These are phyloP conservation scores for Mrakia blollopis DNA, from an alignment of 768 basidiomycete genomes.

Conservation along the genomic window DNA sequence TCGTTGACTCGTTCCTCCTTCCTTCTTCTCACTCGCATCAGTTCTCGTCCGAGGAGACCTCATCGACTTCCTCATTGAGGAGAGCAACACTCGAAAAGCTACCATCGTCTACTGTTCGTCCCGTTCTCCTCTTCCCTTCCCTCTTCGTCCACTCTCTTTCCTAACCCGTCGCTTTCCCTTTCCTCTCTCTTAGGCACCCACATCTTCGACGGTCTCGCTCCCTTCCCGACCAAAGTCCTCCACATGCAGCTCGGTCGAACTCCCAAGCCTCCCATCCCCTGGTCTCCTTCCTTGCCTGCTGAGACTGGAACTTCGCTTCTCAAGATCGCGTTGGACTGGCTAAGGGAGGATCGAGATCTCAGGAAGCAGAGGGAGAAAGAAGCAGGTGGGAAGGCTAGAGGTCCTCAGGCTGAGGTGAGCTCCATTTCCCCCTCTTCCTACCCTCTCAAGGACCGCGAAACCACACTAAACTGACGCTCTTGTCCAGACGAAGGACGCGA, in stretches of 20 bases:
- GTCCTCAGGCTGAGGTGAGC: slow-evolving; percentile 41
- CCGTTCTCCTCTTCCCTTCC: background rate
- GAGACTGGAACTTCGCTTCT: slow-evolving; percentile 53
- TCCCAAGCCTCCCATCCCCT: slow-evolving; percentile 56
- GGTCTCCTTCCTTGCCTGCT: slow-evolving; percentile 50
- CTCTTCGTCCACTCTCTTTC: background rate
- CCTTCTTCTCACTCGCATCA: too few relatives aligned
- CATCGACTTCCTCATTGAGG: slow-evolving; percentile 76
- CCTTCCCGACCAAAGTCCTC: slow-evolving; percentile 88
- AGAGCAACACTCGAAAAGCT: slow-evolving; percentile 71
- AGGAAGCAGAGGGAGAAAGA: slow-evolving; percentile 48
- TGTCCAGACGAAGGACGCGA: slow-evolving; percentile 41
- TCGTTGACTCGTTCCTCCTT: too few relatives aligned
- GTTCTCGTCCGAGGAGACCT: slow-evolving; percentile 88
- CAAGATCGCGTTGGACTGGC: slow-evolving; percentile 74
- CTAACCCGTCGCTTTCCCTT: background rate
- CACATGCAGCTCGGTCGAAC: slow-evolving; percentile 84
- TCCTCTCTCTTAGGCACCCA: slow-evolving; percentile 62
- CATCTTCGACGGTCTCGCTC: slow-evolving; percentile 85
- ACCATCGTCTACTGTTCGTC: slow-evolving; percentile 68
- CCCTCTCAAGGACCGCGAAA: background rate
- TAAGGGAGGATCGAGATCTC: slow-evolving; percentile 69
- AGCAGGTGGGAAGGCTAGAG: slow-evolving; percentile 53
- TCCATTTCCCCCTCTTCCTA: background rate
- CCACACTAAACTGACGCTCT: background rate